Evolutionary conservation across 495 filamentous ascomycete genomes (phyloP), one percentile per base, ranked within the genome.

Genomic region (Sordaria brevicollis): DNA sequence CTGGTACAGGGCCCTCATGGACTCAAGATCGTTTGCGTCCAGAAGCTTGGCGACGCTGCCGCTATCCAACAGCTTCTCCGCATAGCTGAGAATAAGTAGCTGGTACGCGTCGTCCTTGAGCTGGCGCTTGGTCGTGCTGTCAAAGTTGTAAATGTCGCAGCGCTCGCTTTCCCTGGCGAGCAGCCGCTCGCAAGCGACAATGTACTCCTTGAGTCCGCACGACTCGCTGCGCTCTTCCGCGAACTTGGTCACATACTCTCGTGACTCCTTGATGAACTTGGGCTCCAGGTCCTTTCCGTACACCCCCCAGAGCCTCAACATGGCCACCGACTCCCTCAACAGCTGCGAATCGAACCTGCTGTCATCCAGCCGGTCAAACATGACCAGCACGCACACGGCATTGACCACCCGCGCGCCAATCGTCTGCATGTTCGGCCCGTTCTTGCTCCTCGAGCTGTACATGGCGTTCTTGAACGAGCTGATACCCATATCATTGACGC

Each of bases 251-350:
- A 92, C 89, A 71, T 88, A 97, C 0, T 75, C 71, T 57, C 86
- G 79, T 0, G 95, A 93, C n/a, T 83, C 80, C 19, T 80, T 74
- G 62, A 96, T 80, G 67, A 97, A 90, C 17, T 79, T 77, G 7
- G 90, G 90, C 78, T 97, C 96, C 74, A 97, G 96, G n/a, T 82
- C 83, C 68, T 79, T 88, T 0, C 81, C 86, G 78, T 98, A 99
- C 33, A 93, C 85, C 54, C 88, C 88, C 33, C 97, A 87, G 35
- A 91, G 86, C 72, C 95, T 88, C 71, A 97, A 86, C 85, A 98
- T 91, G 29, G 86, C 83, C 43, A 97, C 88, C 1, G 90, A 85
- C 43, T 93, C 88, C 69, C 84, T 84, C 38, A 97, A 85, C 36
- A 94, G 79, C 7, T 73, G 71, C 67, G 75, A 77, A 75, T 89